phyloP scores from a whole-genome alignment of 1,284 basidiomycete genomes.

The Sporisorium scitamineum region DNA sequence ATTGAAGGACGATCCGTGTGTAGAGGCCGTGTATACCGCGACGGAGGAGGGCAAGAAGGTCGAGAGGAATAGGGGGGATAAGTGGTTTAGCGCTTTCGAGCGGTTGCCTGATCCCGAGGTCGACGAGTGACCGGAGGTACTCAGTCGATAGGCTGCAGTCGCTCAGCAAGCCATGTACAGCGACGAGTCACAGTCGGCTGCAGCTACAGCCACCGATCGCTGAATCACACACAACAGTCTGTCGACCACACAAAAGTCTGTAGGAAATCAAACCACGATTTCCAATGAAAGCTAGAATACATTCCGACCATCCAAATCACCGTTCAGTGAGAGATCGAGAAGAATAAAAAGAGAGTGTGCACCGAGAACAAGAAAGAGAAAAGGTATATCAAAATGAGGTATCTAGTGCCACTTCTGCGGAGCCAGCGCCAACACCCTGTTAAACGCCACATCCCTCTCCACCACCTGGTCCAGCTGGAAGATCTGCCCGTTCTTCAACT shows the following conservation, averaged over 20 bases:
- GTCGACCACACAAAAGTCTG: background rate
- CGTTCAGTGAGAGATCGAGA: background rate
- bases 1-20: conserved; percentile 72
- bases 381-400: background rate
- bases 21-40: conserved; percentile 59
- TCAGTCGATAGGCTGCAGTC: too few relatives aligned
- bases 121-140: too few relatives aligned
- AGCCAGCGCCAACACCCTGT: conserved; percentile 28
- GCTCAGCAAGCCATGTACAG: too few relatives aligned
- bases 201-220: too few relatives aligned
- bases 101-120: conserved; percentile 52
- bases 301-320: conserved; percentile 1
- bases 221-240: background rate
- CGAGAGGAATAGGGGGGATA: conserved; percentile 87
- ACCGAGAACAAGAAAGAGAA: too few relatives aligned
- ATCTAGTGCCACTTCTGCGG: conserved; percentile 39
- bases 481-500: conserved; percentile 28
- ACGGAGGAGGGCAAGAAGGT: conserved; percentile 98
- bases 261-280: background rate
- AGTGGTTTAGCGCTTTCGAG: conserved; percentile 87
- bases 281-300: background rate
- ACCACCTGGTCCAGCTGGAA: conserved; percentile 16
- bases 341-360: background rate
- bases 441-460: conserved; percentile 37
- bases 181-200: too few relatives aligned